phyloP scores from a whole-genome alignment of 1,284 basidiomycete genomes.

The Cutaneotrichosporon cavernicola region DNA sequence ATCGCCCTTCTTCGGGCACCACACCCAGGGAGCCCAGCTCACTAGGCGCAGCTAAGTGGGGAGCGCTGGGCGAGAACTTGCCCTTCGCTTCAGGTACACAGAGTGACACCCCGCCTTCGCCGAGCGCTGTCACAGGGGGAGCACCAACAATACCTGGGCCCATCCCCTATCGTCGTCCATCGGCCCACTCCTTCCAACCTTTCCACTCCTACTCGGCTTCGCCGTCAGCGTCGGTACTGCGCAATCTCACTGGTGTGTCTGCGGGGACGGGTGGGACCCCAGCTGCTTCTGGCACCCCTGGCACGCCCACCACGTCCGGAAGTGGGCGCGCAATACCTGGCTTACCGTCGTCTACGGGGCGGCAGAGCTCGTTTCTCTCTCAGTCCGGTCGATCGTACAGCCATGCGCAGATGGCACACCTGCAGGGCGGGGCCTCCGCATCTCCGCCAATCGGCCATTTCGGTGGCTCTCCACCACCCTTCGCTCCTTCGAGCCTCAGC shows the following conservation, averaged over 20 bases:
- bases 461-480: slow-evolving; percentile 24
- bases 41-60: slow-evolving; percentile 39
- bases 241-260: slow-evolving; percentile 11
- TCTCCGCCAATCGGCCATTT: slow-evolving; percentile 33
- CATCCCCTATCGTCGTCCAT: slow-evolving; percentile 42
- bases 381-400: slow-evolving; percentile 52
- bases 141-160: slow-evolving; percentile 19
- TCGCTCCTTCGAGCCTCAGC: slow-evolving; percentile 35
- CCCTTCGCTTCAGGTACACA: slow-evolving; percentile 40
- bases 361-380: slow-evolving; percentile 49
- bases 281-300: slow-evolving; percentile 1
- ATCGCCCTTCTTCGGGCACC: not conserved
- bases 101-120: slow-evolving; percentile 8
- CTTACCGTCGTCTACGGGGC: slow-evolving; percentile 11
- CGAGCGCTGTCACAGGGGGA: not conserved
- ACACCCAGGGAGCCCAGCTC: slow-evolving; percentile 15
- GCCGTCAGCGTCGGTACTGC: slow-evolving; percentile 43
- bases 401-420: slow-evolving; percentile 49
- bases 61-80: slow-evolving; percentile 41
- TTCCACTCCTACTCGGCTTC: slow-evolving; percentile 40
- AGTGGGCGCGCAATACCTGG: slow-evolving; percentile 13
- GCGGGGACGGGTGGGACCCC: not conserved
- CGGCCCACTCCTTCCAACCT: slow-evolving; percentile 48
- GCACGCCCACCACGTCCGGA: slow-evolving; percentile 1
- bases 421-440: slow-evolving; percentile 29